These are phyloP conservation scores for Colletotrichum kahawae DNA, from an alignment of 2,329 filamentous ascomycete genomes.

Conservation along the genomic window DNA sequence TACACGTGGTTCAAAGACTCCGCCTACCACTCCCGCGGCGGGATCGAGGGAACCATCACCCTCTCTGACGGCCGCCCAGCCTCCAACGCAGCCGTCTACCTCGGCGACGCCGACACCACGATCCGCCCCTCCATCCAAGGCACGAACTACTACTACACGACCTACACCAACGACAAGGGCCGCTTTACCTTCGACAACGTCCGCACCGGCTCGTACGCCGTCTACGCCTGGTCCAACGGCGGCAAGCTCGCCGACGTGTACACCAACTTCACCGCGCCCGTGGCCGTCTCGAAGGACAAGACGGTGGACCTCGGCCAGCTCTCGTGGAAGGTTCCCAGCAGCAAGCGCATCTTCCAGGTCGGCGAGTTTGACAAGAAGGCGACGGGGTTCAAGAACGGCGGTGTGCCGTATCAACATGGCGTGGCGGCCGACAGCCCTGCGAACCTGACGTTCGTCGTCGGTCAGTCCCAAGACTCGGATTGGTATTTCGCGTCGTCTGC, in stretches of 20 bases:
- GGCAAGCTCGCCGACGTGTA: constrained; percentile 43
- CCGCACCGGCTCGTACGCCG: constrained; percentile 43
- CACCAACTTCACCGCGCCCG: constrained; percentile 41
- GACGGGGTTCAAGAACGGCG: constrained; percentile 44
- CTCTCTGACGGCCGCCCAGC: constrained; percentile 50
- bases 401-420: constrained; percentile 42
- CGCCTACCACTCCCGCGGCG: constrained; percentile 46
- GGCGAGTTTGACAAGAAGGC: constrained; percentile 48
- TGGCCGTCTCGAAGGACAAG: constrained; percentile 34
- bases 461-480: constrained; percentile 35
- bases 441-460: constrained; percentile 47
- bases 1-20: constrained; percentile 49
- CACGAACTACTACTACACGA: constrained; percentile 46
- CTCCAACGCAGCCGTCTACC: constrained; percentile 47
- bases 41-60: constrained; percentile 40
- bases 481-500: constrained; percentile 50
- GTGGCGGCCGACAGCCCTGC: constrained; percentile 44
- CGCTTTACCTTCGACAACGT: constrained; percentile 45
- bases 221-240: constrained; percentile 51
- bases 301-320: constrained; percentile 5
- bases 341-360: constrained; percentile 45
- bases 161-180: constrained; percentile 43
- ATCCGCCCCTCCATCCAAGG: constrained; percentile 20
- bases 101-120: constrained; percentile 46
- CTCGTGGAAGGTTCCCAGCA: background rate